phyloP scores from a whole-genome alignment of 192 early-diverging fungal species.

The Rhizoclosmatium sp. region DNA sequence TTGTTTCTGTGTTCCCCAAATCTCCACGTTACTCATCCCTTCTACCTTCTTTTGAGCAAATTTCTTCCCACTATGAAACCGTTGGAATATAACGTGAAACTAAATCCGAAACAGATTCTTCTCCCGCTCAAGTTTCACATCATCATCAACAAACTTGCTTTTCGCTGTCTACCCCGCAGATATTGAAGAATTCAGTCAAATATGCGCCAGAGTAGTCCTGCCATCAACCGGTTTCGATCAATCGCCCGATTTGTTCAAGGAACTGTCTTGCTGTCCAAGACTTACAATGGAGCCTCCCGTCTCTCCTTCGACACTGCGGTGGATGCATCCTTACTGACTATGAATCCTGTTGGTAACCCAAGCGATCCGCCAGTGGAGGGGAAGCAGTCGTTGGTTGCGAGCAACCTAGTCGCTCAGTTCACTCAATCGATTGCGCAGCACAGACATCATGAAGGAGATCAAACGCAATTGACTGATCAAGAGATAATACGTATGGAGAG shows the following conservation, averaged over 20 bases:
- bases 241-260: conserved; percentile 17
- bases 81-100: no score
- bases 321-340: background rate
- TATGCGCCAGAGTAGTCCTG: background rate
- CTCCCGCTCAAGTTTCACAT: no score
- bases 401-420: background rate
- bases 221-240: conserved; percentile 15
- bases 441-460: background rate
- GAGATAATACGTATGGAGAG: background rate
- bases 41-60: no score
- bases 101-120: no score
- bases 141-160: no score
- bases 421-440: background rate
- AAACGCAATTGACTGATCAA: background rate
- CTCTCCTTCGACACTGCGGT: background rate
- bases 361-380: background rate
- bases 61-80: no score
- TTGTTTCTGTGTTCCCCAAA: no score
- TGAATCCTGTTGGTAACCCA: background rate
- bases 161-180: no score
- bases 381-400: background rate
- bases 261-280: conserved; percentile 4
- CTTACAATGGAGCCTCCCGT: background rate
- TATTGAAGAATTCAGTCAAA: no score
- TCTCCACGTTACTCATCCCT: no score